Conservation (phyloP, 768 basidiomycete genomes). For the Mycena amicta region DNA sequence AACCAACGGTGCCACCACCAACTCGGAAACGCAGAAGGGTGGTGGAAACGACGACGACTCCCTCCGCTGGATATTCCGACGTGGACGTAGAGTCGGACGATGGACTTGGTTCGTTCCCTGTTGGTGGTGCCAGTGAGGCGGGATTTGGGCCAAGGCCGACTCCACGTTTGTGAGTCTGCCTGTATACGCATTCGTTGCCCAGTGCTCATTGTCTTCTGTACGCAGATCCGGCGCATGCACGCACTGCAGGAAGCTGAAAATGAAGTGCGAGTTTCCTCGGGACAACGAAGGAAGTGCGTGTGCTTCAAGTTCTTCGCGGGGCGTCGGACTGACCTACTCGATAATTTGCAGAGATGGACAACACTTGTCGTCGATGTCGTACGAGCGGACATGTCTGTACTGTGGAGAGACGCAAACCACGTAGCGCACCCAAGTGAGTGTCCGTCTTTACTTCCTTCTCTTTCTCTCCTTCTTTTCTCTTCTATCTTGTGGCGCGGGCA, state of each 20-base stretch:
- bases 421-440: slow-evolving; percentile 81
- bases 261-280: slow-evolving; percentile 79
- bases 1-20: not conserved
- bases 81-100: not conserved
- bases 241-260: slow-evolving; percentile 89
- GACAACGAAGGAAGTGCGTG: not conserved
- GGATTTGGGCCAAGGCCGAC: too few species aligned
- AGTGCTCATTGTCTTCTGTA: not conserved
- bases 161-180: not conserved
- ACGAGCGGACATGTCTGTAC: slow-evolving; percentile 74
- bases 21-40: not conserved
- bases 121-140: too few species aligned
- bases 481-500: too few species aligned
- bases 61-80: not conserved
- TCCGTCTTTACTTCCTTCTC: not conserved
- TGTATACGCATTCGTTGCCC: not conserved
- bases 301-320: too few species aligned
- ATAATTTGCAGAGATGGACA: slow-evolving; percentile 43
- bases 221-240: slow-evolving; percentile 78
- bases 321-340: too few species aligned
- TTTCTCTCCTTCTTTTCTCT: not conserved
- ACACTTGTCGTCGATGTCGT: slow-evolving; percentile 79
- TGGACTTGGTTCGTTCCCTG: too few species aligned
- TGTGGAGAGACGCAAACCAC: slow-evolving; percentile 80
- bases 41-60: not conserved